Percentiles rank a stretch among this genome's conserved stretches.
Evolutionary conservation across 345 rosid species (phyloP).

Genomic region (Sisymbrium irio): DNA sequence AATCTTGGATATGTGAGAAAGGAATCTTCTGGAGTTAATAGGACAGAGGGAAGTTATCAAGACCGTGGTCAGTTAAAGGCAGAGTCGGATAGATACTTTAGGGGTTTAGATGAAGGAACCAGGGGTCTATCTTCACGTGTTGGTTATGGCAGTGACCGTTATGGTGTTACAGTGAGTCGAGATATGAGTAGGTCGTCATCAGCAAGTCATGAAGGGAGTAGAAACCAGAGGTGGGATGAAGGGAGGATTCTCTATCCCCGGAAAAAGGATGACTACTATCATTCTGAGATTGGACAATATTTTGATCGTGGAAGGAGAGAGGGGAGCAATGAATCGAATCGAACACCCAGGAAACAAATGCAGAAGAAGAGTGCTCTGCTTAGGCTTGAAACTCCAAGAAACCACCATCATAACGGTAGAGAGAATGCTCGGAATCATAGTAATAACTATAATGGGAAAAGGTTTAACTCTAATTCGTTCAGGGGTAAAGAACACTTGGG

Average conservation of each 20-base stretch:
- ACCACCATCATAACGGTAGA: conserved; percentile 44
- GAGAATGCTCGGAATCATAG: conserved; percentile 46
- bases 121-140: conserved; percentile 37
- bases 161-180: conserved; percentile 27
- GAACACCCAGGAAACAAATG: conserved; percentile 54
- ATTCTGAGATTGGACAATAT: conserved; percentile 41
- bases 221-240: conserved; percentile 41
- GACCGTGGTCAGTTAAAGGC: conserved; percentile 36
- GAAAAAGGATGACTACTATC: conserved; percentile 43
- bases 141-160: conserved; percentile 32
- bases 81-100: conserved; percentile 43
- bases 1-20: conserved; percentile 35
- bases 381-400: conserved; percentile 64
- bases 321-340: conserved; percentile 42
- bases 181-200: conserved; percentile 29
- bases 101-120: conserved; percentile 35
- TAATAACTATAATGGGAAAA: conserved; percentile 40
- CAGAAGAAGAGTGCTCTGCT: conserved; percentile 86
- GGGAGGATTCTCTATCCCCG: conserved; percentile 32
- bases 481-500: conserved; percentile 51
- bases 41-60: conserved; percentile 30
- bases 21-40: conserved; percentile 35
- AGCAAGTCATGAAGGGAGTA: conserved; percentile 34
- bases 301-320: conserved; percentile 52
- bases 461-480: conserved; percentile 37